phyloP scores from a whole-genome alignment of 345 rosid species.

The Euphorbia peplus region DNA sequence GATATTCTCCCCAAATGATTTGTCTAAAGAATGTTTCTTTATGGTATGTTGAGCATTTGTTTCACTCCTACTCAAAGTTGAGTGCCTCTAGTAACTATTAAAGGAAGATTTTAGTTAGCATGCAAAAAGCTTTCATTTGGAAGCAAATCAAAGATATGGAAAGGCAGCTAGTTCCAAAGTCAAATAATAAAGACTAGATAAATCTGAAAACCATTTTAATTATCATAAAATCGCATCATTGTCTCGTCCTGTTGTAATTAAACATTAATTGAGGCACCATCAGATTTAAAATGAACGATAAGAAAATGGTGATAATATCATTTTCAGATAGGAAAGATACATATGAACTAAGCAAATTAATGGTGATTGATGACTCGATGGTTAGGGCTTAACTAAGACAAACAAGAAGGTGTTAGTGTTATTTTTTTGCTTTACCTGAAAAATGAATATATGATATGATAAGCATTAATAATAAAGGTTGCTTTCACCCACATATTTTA shows the following conservation, averaged over 20 bases:
- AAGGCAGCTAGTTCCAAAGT: slow-evolving; percentile 3
- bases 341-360: slow-evolving; percentile 12
- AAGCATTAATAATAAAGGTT: background rate
- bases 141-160: background rate
- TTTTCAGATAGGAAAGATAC: slow-evolving; percentile 21
- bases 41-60: too few species aligned
- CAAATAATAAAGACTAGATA: background rate
- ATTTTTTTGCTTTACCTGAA: slow-evolving; percentile 9
- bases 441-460: slow-evolving; percentile 14
- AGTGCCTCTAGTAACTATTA: slow-evolving; percentile 10
- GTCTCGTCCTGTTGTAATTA: background rate
- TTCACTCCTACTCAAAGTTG: background rate
- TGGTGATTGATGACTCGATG: slow-evolving; percentile 13
- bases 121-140: background rate
- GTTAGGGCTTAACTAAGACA: slow-evolving; percentile 21
- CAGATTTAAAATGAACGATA: background rate
- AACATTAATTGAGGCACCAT: background rate
- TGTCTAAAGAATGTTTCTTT: too few species aligned
- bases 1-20: too few species aligned
- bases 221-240: background rate
- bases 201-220: too few species aligned
- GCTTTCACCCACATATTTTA: slow-evolving; percentile 16
- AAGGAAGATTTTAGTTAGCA: slow-evolving; percentile 6
- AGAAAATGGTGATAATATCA: background rate
- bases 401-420: slow-evolving; percentile 16